Conservation (phyloP, 805 yeast genomes). For the Yarrowia porcina region DNA sequence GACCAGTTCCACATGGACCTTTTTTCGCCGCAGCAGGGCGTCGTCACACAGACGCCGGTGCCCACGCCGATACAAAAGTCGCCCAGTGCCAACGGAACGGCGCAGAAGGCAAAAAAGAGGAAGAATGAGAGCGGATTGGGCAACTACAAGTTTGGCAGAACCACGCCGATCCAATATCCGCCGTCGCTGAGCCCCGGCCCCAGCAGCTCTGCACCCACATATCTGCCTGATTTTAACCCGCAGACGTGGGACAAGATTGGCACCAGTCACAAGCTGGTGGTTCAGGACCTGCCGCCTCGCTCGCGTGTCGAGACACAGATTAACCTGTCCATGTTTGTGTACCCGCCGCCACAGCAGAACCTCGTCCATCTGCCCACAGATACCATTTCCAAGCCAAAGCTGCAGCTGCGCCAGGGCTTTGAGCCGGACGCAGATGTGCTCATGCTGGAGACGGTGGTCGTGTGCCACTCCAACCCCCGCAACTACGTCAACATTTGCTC, state of each 20-base stretch:
- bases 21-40: constrained; percentile 12
- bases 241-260: constrained; percentile 1
- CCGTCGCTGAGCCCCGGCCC: not conserved
- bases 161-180: not conserved
- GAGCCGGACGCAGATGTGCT: constrained; percentile 32
- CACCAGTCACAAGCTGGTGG: constrained; percentile 26
- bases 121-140: constrained; percentile 2
- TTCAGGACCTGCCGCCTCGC: constrained; percentile 61
- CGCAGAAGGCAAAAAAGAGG: not conserved
- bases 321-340: constrained; percentile 62
- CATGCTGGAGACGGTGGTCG: constrained; percentile 72
- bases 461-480: constrained; percentile 47
- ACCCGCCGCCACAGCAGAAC: constrained; percentile 74
- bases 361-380: constrained; percentile 81
- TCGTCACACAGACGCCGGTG: not conserved
- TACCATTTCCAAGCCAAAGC: constrained; percentile 80
- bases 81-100: not conserved
- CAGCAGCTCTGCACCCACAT: not conserved
- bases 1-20: constrained; percentile 22
- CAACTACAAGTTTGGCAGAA: constrained; percentile 19
- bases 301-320: constrained; percentile 97
- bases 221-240: constrained; percentile 18
- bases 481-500: constrained; percentile 74
- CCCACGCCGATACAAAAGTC: not conserved
- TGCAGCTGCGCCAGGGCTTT: constrained; percentile 51